Evolutionary conservation across 2,329 filamentous ascomycete genomes (phyloP).

Genomic region (Thyridium curvatum): DNA sequence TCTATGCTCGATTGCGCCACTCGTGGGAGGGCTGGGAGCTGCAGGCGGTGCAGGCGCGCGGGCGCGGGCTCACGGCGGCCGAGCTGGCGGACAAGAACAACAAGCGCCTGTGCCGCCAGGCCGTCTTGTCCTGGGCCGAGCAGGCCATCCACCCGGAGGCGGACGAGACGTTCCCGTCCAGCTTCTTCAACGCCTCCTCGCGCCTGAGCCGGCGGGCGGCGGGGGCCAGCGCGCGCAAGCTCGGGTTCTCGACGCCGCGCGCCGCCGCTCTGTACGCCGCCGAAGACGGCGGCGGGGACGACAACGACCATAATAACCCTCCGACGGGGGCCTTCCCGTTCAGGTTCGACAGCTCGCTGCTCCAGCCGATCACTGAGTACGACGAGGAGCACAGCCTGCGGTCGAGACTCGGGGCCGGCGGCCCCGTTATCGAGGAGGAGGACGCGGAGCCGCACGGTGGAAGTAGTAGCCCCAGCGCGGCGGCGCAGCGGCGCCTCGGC

Average conservation of each 20-base stretch:
- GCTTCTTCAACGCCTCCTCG: too few species aligned
- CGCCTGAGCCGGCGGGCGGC: too few species aligned
- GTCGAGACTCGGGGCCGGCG: neutral
- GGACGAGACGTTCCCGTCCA: too few species aligned
- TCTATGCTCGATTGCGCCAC: constrained; percentile 1
- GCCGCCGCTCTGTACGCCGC: too few species aligned
- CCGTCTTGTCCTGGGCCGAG: constrained; percentile 9
- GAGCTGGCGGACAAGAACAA: constrained; percentile 14
- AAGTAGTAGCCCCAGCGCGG: too few species aligned
- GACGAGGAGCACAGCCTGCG: neutral
- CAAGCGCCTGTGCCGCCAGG: constrained; percentile 8
- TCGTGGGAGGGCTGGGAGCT: constrained; percentile 14
- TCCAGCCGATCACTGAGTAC: constrained; percentile 2
- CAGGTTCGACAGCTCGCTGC: neutral
- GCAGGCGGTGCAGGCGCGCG: constrained; percentile 12
- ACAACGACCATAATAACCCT: neutral
- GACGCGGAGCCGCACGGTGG: too few species aligned
- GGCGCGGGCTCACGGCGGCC: constrained; percentile 8
- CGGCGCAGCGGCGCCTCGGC: too few species aligned
- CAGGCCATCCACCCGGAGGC: neutral
- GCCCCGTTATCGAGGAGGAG: too few species aligned
- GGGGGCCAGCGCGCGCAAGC: too few species aligned
- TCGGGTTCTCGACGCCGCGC: too few species aligned
- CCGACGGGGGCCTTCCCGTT: neutral
- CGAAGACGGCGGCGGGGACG: constrained; percentile 1